Evolutionary conservation across 2,329 filamentous ascomycete genomes (phyloP).

Genomic region (Colletotrichum sp.): DNA sequence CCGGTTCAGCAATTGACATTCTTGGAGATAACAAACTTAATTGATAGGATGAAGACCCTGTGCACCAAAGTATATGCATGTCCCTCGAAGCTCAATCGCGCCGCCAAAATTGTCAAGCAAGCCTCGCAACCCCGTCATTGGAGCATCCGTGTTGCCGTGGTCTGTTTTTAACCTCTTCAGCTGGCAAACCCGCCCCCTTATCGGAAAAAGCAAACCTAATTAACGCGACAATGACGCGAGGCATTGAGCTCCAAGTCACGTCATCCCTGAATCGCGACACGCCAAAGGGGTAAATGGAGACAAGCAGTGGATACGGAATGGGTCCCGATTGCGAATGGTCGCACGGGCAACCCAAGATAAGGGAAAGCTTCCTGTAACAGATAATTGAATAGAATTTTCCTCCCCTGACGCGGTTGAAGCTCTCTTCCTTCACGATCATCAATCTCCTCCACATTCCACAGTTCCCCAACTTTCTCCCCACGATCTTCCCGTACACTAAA

Average conservation of each 20-base stretch:
- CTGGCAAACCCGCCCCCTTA: neutral
- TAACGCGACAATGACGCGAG: neutral
- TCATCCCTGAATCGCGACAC: neutral
- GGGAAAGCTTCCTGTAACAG: neutral
- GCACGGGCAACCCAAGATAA: neutral
- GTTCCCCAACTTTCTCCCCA: neutral
- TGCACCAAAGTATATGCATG: neutral
- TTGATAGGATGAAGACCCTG: accelerated
- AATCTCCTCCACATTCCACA: neutral
- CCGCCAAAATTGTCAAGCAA: neutral
- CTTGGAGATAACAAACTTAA: neutral
- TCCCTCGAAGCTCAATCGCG: neutral
- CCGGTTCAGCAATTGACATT: neutral
- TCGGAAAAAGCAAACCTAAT: neutral
- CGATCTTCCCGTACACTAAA: neutral
- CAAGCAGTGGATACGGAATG: neutral
- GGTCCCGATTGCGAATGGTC: neutral
- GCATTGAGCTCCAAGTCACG: neutral
- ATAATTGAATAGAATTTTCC: slow-evolving; percentile 1
- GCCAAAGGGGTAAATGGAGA: neutral
- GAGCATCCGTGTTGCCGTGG: neutral
- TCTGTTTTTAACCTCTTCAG: neutral
- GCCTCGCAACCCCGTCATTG: neutral
- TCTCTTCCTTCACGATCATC: neutral
- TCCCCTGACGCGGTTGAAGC: neutral